Evolutionary conservation across 441 rosid species (phyloP).

Genomic region (Daphne laureola): DNA sequence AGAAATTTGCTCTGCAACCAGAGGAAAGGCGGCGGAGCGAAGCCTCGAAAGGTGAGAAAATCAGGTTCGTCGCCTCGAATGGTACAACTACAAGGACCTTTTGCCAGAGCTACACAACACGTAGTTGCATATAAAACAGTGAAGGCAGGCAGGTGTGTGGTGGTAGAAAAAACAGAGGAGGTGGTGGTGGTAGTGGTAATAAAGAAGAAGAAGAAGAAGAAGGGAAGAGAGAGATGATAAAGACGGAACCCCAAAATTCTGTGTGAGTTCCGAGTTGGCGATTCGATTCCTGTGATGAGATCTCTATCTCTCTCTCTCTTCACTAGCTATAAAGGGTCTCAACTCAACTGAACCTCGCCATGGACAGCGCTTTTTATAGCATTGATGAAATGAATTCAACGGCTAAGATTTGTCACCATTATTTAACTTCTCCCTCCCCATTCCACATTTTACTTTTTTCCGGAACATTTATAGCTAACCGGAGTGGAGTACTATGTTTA

Average conservation of each 20-base stretch:
- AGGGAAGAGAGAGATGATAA: conserved; percentile 18
- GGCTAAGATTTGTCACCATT: conserved; percentile 1
- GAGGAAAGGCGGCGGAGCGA: conserved; percentile 45
- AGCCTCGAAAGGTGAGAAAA: conserved; percentile 35
- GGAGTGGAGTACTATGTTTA: conserved; percentile 11
- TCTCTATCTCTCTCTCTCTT: too few species aligned
- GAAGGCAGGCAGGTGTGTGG: too few species aligned
- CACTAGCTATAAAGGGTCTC: conserved; percentile 13
- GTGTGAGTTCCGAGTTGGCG: conserved; percentile 30
- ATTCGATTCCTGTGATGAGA: conserved; percentile 53
- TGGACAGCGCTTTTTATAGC: conserved; percentile 33
- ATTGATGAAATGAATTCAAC: conserved; percentile 9
- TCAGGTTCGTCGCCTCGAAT: conserved; percentile 13
- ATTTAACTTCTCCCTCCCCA: too few species aligned
- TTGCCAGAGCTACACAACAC: conserved; percentile 8
- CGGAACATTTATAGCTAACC: too few species aligned
- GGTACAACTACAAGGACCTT: conserved; percentile 26
- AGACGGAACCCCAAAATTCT: conserved; percentile 26
- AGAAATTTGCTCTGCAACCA: conserved; percentile 24
- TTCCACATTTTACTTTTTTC: conserved; percentile 20
- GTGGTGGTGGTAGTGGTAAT: not conserved
- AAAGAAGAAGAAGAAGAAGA: conserved; percentile 3
- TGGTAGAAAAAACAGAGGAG: not conserved
- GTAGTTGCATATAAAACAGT: conserved; percentile 3
- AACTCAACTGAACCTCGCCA: conserved; percentile 25